Evolutionary conservation across 495 filamentous ascomycete genomes (phyloP).

Genomic region (Penicillium chermesinum): DNA sequence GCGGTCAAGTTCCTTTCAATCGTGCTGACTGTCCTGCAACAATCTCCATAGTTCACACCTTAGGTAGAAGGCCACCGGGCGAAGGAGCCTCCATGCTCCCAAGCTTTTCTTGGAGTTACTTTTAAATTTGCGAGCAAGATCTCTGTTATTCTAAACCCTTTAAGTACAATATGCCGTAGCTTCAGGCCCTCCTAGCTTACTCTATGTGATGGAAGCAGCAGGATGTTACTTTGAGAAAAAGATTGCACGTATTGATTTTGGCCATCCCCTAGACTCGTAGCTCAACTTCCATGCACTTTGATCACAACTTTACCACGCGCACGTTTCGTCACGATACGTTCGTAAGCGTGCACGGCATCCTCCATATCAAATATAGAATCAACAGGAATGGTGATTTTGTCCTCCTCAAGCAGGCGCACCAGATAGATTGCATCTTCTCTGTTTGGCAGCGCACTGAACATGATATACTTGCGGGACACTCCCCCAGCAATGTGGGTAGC

Average conservation of each 20-base stretch:
- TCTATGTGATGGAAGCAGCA: no score
- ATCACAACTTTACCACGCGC: conserved; percentile 36
- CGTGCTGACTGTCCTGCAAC: background rate
- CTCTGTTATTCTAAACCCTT: no score
- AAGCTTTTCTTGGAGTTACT: no score
- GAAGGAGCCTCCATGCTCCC: no score
- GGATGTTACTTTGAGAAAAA: no score
- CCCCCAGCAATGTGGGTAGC: conserved; percentile 33
- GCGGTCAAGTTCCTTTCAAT: background rate
- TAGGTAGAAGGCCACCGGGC: no score
- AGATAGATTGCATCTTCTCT: conserved; percentile 20
- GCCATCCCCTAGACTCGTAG: no score
- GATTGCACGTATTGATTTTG: no score
- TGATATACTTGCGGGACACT: conserved; percentile 28
- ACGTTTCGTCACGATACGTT: conserved; percentile 28
- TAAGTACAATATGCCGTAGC: no score
- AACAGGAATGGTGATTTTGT: conserved; percentile 25
- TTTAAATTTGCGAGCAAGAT: no score
- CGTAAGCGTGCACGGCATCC: conserved; percentile 25
- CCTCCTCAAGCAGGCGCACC: conserved; percentile 21
- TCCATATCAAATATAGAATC: conserved; percentile 37
- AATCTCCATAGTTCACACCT: background rate
- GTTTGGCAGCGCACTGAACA: conserved; percentile 26
- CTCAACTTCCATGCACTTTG: conserved; percentile 20
- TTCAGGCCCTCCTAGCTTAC: no score